Conservation (phyloP, 805 yeast species). For the Hanseniaspora meyeri region DNA sequence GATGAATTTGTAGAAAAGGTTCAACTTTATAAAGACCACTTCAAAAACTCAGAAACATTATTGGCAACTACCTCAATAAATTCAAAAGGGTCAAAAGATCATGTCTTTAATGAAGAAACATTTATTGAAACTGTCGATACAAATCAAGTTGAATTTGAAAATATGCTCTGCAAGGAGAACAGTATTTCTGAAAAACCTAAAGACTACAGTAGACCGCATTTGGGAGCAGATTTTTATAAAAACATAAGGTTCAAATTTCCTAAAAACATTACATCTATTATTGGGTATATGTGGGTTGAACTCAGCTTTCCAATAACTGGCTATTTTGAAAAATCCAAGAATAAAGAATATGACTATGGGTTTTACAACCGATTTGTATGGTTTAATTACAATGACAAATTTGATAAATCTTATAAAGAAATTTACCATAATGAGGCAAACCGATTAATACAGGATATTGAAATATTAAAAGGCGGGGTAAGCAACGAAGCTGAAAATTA, state of each 20-base stretch:
- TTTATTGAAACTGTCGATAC: not conserved
- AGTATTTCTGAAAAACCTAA: not conserved
- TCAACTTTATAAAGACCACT: not conserved
- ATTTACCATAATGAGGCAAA: not conserved
- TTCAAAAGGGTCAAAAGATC: not conserved
- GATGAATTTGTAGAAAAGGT: slow-evolving; percentile 21
- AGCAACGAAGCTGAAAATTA: not conserved
- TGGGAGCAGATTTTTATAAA: not conserved
- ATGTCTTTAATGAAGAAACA: not conserved
- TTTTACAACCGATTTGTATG: slow-evolving; percentile 13
- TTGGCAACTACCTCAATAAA: slow-evolving; percentile 1
- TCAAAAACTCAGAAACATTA: slow-evolving; percentile 10
- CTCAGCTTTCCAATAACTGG: not conserved
- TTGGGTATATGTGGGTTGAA: slow-evolving; percentile 14
- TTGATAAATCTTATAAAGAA: not conserved
- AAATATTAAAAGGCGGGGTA: not conserved
- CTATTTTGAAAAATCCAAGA: slow-evolving; percentile 3
- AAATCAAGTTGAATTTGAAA: not conserved
- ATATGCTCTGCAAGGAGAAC: not conserved
- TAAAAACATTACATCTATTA: not conserved
- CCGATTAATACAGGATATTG: slow-evolving; percentile 1
- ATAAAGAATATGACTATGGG: slow-evolving; percentile 8
- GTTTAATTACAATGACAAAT: slow-evolving; percentile 3
- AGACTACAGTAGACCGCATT: not conserved
- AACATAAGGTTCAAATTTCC: not conserved